A percentile compares a stretch with the other conserved stretches of the same genome.
These are phyloP conservation scores for Wickerhamomyces mucosus DNA, from an alignment of 805 yeast species.

Conservation along the genomic window DNA sequence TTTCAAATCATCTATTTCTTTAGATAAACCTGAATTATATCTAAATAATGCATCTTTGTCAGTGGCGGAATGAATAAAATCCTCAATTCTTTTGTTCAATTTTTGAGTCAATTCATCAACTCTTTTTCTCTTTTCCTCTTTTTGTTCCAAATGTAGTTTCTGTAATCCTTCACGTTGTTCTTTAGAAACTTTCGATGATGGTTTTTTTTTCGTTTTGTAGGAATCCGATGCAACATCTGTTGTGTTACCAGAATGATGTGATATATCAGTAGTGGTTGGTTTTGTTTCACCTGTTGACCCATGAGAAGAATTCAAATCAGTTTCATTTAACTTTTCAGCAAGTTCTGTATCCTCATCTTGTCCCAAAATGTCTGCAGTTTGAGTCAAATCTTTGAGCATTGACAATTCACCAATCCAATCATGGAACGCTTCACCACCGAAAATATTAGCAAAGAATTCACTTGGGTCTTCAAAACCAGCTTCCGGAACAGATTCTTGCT, in stretches of 20 bases:
- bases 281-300: neutral
- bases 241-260: neutral
- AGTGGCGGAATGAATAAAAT: constrained; percentile 34
- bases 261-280: neutral
- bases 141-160: constrained; percentile 44
- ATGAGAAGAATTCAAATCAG: neutral
- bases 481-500: constrained; percentile 60
- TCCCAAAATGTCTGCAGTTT: constrained; percentile 42
- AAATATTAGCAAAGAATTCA: constrained; percentile 75
- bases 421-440: constrained; percentile 73
- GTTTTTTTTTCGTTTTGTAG: constrained; percentile 11
- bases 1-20: constrained; percentile 73
- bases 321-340: neutral
- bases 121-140: constrained; percentile 38
- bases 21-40: constrained; percentile 40
- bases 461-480: constrained; percentile 77
- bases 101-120: constrained; percentile 40
- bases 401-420: constrained; percentile 76
- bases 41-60: constrained; percentile 38
- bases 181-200: constrained; percentile 19
- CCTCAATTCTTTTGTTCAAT: constrained; percentile 37
- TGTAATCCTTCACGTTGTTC: constrained; percentile 41
- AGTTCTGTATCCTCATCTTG: constrained; percentile 19
- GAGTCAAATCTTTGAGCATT: constrained; percentile 51
- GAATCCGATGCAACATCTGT: neutral